Evolutionary conservation across 345 rosid species (phyloP).

Genomic region (Moringa oleifera): DNA sequence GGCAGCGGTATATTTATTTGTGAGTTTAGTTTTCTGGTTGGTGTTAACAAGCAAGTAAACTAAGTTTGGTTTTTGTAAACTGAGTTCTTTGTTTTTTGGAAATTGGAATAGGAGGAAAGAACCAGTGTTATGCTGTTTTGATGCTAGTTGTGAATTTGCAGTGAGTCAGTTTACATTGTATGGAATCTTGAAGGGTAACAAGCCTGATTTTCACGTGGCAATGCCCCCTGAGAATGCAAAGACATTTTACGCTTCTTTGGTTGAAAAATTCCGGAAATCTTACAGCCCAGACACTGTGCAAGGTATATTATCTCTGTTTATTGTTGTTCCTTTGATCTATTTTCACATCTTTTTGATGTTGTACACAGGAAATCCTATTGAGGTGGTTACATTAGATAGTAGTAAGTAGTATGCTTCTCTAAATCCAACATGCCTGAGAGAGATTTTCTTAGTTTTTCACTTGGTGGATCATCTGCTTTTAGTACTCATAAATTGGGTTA

Average conservation of each 20-base stretch:
- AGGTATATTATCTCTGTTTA: conserved; percentile 29
- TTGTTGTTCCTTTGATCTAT: neutral
- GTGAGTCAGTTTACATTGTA: conserved; percentile 91
- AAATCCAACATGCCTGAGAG: neutral
- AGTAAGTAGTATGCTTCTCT: neutral
- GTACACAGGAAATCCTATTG: neutral
- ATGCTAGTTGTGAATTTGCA: conserved; percentile 29
- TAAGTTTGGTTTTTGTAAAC: neutral
- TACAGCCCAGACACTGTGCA: conserved; percentile 53
- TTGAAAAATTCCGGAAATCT: conserved; percentile 54
- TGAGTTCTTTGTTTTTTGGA: neutral
- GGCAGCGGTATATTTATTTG: neutral
- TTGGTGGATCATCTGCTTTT: neutral
- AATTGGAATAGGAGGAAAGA: neutral
- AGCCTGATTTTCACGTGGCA: conserved; percentile 92
- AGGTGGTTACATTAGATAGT: neutral
- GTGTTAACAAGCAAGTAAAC: neutral
- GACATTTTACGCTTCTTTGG: conserved; percentile 63
- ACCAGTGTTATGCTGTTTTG: conserved; percentile 11
- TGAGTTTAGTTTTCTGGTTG: neutral
- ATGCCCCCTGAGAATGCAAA: conserved; percentile 87
- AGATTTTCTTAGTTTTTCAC: neutral
- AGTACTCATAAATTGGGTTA: too few relatives aligned
- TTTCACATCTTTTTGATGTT: neutral
- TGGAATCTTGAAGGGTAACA: conserved; percentile 94